Evolutionary conservation across 768 basidiomycete genomes (phyloP), one percentile per base, ranked within the genome.

Genomic region (Mycena chlorophos): DNA sequence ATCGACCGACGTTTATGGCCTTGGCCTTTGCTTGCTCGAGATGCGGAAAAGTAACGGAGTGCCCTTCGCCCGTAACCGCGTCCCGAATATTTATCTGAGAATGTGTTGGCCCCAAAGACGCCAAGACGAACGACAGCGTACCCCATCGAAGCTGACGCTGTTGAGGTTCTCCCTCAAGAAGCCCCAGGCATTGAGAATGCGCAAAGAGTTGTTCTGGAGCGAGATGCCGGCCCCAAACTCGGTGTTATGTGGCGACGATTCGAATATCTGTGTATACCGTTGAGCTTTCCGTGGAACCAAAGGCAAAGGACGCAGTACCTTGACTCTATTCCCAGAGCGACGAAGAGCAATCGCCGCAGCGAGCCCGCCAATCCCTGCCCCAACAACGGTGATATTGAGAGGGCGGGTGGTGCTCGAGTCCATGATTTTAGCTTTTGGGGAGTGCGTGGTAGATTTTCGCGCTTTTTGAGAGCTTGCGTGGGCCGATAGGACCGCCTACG

Each of bases 281-380:
- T 14, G 2, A 10, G 46, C 38, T 19, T 20, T 1, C 1, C 46
- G 19, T 12, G 19, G 13, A 17, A 6, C 3, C 17, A 8, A 26
- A 10, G 28, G 1, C 17, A 3, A 22, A 5, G 20, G 6, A 4
- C 29, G 14, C 4, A 8, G 23, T 30, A 47, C 58, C 57, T 55
- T 27, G 16, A 60, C 54, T 5, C 40, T 19, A n/a, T 60, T 53
- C 17, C 54, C 58, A 31, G 28, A 52, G 26, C 51, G 25, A 4
- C 58, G 47, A 8, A 60, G 47, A 13, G 54, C 54, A 6, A 53
- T 43, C 8, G 58, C 58, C 22, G 55, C 42, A 3, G 58, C 22
- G 8, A 60, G 46, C 10, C 58, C 58, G 14, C 51, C 51, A 4
- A 60, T 53, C 12, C 54, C 58, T 26, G 58, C 58, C 17, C 55